Evolutionary conservation across 2,329 filamentous ascomycete species (phyloP).

Genomic region (Claviceps monticola): DNA sequence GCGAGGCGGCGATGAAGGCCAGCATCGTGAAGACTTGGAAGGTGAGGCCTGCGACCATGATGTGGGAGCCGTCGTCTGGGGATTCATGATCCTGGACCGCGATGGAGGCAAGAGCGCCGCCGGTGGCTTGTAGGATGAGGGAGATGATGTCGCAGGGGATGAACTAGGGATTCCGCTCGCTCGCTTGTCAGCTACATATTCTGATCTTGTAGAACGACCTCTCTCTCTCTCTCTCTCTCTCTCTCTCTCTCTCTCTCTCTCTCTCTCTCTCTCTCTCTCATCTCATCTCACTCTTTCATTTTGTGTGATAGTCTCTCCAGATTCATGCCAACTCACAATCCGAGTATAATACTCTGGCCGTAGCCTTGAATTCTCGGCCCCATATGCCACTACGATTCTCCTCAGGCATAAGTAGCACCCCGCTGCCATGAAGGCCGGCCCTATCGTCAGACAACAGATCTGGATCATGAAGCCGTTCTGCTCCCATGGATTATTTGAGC

Average conservation of each 20-base stretch:
- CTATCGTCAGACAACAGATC: conserved; percentile 48
- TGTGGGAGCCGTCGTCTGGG: conserved; percentile 34
- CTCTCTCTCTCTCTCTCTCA: too few species aligned
- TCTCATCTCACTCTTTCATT: too few species aligned
- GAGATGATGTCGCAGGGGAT: conserved; percentile 49
- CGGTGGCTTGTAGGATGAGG: conserved; percentile 44
- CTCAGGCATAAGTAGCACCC: conserved; percentile 49
- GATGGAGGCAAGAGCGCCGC: conserved; percentile 39
- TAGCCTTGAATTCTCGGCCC: conserved; percentile 33
- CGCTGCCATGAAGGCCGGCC: conserved; percentile 49
- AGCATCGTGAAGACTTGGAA: conserved; percentile 46
- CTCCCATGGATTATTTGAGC: conserved; percentile 39
- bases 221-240: too few species aligned
- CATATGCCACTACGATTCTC: conserved; percentile 33
- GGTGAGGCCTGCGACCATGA: conserved; percentile 50
- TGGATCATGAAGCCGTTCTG: conserved; percentile 38
- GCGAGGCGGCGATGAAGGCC: conserved; percentile 36
- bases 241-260: too few species aligned
- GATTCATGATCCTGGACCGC: conserved; percentile 23
- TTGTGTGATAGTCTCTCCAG: neutral
- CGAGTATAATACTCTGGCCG: conserved; percentile 32
- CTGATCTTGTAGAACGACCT: neutral
- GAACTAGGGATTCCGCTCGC: conserved; percentile 26
- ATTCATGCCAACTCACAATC: conserved; percentile 23
- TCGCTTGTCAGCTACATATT: too few species aligned